Evolutionary conservation across 1,284 basidiomycete genomes (phyloP).

Genomic region (Tilletiaria anomala): DNA sequence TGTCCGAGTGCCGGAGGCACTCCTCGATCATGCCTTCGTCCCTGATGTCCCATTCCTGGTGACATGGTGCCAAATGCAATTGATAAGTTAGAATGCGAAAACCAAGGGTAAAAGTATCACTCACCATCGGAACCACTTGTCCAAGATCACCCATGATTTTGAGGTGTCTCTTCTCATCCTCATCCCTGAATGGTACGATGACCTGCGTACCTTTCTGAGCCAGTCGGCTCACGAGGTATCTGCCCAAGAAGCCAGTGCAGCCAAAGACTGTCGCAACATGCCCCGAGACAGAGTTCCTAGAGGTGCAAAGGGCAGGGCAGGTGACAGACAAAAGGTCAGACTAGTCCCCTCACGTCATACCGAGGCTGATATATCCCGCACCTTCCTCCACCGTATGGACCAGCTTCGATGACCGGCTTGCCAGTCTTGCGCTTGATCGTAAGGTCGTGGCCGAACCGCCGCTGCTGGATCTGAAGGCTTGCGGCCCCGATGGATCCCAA

Average conservation of each 20-base stretch:
- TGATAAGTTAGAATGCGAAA: conserved; percentile 5
- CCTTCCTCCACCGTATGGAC: conserved; percentile 36
- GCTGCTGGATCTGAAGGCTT: too few relatives aligned
- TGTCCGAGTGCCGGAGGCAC: conserved; percentile 87
- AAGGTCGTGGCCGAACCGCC: conserved; percentile 33
- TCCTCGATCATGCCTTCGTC: conserved; percentile 80
- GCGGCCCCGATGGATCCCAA: too few relatives aligned
- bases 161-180: conserved; percentile 80
- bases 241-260: conserved; percentile 83
- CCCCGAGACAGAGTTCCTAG: conserved; percentile 31
- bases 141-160: conserved; percentile 91
- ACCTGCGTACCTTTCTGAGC: conserved; percentile 83
- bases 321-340: not conserved
- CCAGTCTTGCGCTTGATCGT: conserved; percentile 37
- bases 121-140: conserved; percentile 82
- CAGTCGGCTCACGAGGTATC: conserved; percentile 61
- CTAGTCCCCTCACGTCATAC: not conserved
- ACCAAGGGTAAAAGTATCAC: conserved; percentile 15
- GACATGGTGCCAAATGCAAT: not conserved
- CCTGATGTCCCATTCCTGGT: conserved; percentile 82
- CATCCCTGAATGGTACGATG: conserved; percentile 86
- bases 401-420: conserved; percentile 28
- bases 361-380: conserved; percentile 9
- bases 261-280: conserved; percentile 94
- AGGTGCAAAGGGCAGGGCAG: not conserved